These are phyloP conservation scores for Fraxinus sp. DNA, from an alignment of 305 asterid genomes.

Conservation along the genomic window DNA sequence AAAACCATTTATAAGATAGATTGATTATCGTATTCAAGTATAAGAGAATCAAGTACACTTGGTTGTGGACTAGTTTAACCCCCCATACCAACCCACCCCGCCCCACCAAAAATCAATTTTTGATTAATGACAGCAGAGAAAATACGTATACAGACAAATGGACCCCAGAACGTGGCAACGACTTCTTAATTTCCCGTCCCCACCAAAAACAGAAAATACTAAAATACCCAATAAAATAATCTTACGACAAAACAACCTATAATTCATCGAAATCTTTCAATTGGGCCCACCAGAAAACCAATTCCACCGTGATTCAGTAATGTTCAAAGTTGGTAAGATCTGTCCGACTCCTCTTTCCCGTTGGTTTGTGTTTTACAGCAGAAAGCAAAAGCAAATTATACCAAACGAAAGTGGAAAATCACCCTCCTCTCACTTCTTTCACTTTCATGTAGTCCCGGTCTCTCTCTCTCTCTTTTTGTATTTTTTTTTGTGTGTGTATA, in stretches of 20 bases:
- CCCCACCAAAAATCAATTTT: background rate
- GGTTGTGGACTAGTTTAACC: background rate
- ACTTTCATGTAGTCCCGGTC: background rate
- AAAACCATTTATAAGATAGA: background rate
- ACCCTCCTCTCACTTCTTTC: conserved; percentile 11
- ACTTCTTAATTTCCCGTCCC: background rate
- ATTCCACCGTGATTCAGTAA: conserved; percentile 4
- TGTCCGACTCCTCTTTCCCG: conserved; percentile 30
- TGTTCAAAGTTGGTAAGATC: conserved; percentile 48
- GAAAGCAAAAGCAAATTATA: conserved; percentile 19
- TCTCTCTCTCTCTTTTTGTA: background rate
- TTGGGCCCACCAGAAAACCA: conserved; percentile 27
- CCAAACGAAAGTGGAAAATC: conserved; percentile 21
- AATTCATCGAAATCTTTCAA: conserved; percentile 27
- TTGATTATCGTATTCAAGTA: background rate
- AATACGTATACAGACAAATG: background rate
- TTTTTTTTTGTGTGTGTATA: background rate
- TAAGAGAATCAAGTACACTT: background rate
- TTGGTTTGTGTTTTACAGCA: conserved; percentile 45
- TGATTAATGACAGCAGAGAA: background rate
- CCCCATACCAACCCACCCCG: background rate
- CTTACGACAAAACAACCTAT: conserved; percentile 17
- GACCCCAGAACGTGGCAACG: conserved; percentile 11
- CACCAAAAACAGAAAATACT: background rate
- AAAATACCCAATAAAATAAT: background rate